A percentile compares a stretch with the other conserved stretches of the same genome.
Conservation (phyloP, 495 filamentous ascomycete genomes). For the Annulohypoxylon bovei region DNA sequence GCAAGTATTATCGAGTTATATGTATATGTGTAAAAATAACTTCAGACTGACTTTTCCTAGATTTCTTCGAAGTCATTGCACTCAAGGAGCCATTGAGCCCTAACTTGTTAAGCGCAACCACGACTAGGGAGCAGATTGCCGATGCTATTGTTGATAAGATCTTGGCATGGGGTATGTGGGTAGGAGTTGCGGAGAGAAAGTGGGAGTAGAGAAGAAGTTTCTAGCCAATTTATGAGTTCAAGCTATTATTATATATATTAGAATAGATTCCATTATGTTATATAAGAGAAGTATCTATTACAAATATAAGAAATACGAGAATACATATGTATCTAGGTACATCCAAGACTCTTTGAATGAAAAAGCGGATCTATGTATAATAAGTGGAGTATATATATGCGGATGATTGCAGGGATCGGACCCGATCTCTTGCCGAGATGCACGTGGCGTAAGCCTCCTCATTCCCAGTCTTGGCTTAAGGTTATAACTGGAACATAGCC, state of each 20-base stretch:
- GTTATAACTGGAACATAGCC: constrained; percentile 19
- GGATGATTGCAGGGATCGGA: constrained; percentile 26
- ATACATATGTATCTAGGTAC: no score
- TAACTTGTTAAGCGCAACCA: constrained; percentile 45
- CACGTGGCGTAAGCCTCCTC: constrained; percentile 30
- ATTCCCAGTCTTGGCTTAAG: not conserved
- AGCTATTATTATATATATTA: no score
- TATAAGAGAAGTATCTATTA: no score
- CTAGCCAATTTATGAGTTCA: no score
- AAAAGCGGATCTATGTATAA: not conserved
- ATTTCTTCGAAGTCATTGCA: constrained; percentile 61
- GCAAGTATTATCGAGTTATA: constrained; percentile 19
- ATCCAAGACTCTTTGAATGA: no score
- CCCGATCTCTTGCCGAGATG: constrained; percentile 32
- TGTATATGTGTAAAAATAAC: not conserved
- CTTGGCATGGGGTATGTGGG: constrained; percentile 62
- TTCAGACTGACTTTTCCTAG: constrained; percentile 6
- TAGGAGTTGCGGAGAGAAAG: constrained; percentile 58
- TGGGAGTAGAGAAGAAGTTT: constrained; percentile 42
- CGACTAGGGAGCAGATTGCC: constrained; percentile 54
- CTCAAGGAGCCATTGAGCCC: constrained; percentile 53
- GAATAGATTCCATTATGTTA: no score
- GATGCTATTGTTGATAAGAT: constrained; percentile 58
- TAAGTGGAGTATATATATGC: not conserved
- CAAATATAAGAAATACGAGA: no score